Evolutionary conservation across 768 basidiomycete genomes (phyloP).

Genomic region (Russula olivacea): DNA sequence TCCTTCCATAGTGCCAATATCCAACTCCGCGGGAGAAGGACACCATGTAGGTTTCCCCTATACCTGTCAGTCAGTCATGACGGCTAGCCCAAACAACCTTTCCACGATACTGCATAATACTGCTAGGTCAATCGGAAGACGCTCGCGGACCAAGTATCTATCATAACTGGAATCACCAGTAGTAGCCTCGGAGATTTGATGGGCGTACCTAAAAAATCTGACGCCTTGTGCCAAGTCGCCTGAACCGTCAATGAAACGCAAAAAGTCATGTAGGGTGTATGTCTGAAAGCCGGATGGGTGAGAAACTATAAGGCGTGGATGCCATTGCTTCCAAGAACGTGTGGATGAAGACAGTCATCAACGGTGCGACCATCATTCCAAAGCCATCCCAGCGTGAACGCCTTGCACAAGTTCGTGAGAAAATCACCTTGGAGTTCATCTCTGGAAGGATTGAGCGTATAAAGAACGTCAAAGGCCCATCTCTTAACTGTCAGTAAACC

Average conservation of each 20-base stretch:
- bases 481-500: slow-evolving; percentile 37
- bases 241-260: slow-evolving; percentile 19
- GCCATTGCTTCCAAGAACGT: background rate
- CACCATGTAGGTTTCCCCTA: slow-evolving; percentile 35
- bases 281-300: background rate
- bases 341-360: background rate
- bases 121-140: slow-evolving; percentile 39
- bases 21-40: slow-evolving; percentile 54
- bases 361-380: background rate
- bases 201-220: slow-evolving; percentile 29
- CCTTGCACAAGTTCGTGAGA: slow-evolving; percentile 38
- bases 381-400: slow-evolving; percentile 32
- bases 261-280: slow-evolving; percentile 5
- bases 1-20: slow-evolving; percentile 30
- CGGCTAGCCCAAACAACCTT: slow-evolving; percentile 38
- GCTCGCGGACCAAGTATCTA: slow-evolving; percentile 41
- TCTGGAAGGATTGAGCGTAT: slow-evolving; percentile 30
- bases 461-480: slow-evolving; percentile 44
- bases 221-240: slow-evolving; percentile 40
- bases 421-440: slow-evolving; percentile 27
- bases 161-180: background rate
- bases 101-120: slow-evolving; percentile 51
- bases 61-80: slow-evolving; percentile 35
- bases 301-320: slow-evolving; percentile 2
- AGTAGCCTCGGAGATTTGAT: background rate